Base-by-base conservation (phyloP, 495 filamentous ascomycete genomes). In the Penicillium cosmopolitanum region DNA sequence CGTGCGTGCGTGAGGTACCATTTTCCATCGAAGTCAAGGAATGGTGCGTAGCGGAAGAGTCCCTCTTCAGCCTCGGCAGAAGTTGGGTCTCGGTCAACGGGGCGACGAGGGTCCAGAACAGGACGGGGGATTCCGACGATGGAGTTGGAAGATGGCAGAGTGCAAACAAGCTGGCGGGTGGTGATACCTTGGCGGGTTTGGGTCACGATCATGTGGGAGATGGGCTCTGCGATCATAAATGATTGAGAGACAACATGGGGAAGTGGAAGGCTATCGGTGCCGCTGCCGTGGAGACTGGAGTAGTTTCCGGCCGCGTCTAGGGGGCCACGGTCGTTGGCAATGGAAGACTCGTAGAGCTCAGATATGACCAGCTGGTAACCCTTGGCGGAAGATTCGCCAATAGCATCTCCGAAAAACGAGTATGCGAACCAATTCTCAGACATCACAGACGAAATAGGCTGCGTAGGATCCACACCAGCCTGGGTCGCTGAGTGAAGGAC, bases 391-490 rank as follows among this genome's bases (percentile, higher is more conserved):
- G 87, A 79, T 23, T 79, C 65, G 3, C 77, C 67, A 60, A 57
- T 53, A 25, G 82, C 77, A 55, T 90, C 81, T 38, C 82, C 85
- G 67, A 82, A 94, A 77, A 93, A 90, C n/a, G 91, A 88, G 79
- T 95, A 96, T 25, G 90, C 80, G 71, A 96, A 91, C 93, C 93
- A 98, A 77, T 99, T 98, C 78, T 98, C 95, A 5, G 91, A 88
- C 31, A 98, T 76, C 34, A 83, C 83, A 36, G 90, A 90, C 19
- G 87, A 74, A 61, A 97, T 91, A 2, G 89, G 84, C 62, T 92
- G 88, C 10, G 75, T 80, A 1, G 83, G 80, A 69, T 98, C 96
- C 35, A 96, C 86, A 15, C 85, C 88, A 15, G 81, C 70, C 68
- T 97, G 89, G 3, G 80, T 86, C 47, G 80, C 79, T 2, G 89